These are phyloP conservation scores for Boletus reticuloceps DNA, from an alignment of 768 basidiomycete species.

Conservation along the genomic window DNA sequence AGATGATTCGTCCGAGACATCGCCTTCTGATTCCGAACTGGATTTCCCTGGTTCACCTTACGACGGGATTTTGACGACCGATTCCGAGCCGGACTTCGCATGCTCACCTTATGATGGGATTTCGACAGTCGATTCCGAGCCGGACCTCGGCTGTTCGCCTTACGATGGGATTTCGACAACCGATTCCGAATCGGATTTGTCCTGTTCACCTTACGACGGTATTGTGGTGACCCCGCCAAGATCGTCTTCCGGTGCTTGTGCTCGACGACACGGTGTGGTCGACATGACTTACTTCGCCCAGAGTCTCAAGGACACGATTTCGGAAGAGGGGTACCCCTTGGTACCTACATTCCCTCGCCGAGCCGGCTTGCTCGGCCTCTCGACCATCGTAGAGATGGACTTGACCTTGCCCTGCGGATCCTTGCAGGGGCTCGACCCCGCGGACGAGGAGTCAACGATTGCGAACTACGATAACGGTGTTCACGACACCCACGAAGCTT, in stretches of 20 bases:
- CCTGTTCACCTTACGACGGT: background rate
- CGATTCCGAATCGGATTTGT: background rate
- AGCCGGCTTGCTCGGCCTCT: background rate
- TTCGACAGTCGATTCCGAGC: too few species aligned
- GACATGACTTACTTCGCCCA: conserved; percentile 2
- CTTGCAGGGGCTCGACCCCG: background rate
- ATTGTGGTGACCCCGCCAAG: background rate
- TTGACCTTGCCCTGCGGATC: background rate
- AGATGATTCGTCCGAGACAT: background rate
- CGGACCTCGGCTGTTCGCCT: too few species aligned
- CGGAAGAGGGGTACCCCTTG: background rate
- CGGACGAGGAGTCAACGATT: background rate
- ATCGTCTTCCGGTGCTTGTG: background rate
- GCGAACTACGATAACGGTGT: background rate
- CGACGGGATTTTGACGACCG: background rate
- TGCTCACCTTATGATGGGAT: background rate
- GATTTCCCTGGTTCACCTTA: background rate
- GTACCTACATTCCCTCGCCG: background rate
- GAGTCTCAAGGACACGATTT: background rate
- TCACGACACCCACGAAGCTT: background rate
- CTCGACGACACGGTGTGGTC: conserved; percentile 11
- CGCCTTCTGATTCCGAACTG: background rate
- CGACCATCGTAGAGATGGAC: background rate
- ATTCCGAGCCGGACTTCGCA: background rate
- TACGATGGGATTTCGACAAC: background rate